Evolutionary conservation across 108 stramenopile species (phyloP).

Genomic region (Nitzschia palea): DNA sequence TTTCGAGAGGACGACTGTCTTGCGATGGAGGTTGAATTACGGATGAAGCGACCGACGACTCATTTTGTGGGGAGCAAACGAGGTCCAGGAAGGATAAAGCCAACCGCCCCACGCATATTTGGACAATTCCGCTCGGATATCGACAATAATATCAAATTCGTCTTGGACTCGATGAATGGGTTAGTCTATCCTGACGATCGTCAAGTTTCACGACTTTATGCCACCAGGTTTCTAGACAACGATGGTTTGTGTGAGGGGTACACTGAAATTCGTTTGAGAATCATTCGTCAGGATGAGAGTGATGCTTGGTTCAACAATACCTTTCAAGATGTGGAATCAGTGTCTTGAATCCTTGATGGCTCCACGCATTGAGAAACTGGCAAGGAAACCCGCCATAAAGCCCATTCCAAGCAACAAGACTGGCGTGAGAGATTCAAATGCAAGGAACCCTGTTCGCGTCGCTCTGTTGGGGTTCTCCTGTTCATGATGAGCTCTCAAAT

Average conservation of each 20-base stretch:
- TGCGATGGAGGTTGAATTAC: slow-evolving; percentile 58
- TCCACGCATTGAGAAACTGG: not conserved
- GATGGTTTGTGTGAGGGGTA: slow-evolving; percentile 62
- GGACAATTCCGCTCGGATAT: slow-evolving; percentile 57
- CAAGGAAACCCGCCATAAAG: slow-evolving; percentile 12
- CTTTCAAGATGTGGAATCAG: not conserved
- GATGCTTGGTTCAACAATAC: slow-evolving; percentile 8
- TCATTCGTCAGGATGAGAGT: slow-evolving; percentile 45
- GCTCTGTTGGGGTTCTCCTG: not conserved
- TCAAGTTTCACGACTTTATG: slow-evolving; percentile 69
- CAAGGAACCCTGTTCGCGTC: not conserved
- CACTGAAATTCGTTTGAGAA: slow-evolving; percentile 51
- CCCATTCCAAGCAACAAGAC: slow-evolving; percentile 15
- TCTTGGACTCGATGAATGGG: slow-evolving; percentile 80
- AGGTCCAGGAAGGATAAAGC: slow-evolving; percentile 48
- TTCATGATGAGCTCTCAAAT: slow-evolving; percentile 28
- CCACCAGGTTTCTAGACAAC: slow-evolving; percentile 68
- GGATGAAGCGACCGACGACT: slow-evolving; percentile 70
- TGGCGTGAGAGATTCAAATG: not conserved
- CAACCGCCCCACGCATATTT: slow-evolving; percentile 37
- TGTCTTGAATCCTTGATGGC: not conserved
- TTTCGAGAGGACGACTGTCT: slow-evolving; percentile 34
- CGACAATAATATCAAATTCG: slow-evolving; percentile 86
- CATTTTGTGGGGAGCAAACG: slow-evolving; percentile 61
- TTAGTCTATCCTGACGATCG: slow-evolving; percentile 74